phyloP scores from a whole-genome alignment of 2,329 filamentous ascomycete species.

The Monilinia polystroma region DNA sequence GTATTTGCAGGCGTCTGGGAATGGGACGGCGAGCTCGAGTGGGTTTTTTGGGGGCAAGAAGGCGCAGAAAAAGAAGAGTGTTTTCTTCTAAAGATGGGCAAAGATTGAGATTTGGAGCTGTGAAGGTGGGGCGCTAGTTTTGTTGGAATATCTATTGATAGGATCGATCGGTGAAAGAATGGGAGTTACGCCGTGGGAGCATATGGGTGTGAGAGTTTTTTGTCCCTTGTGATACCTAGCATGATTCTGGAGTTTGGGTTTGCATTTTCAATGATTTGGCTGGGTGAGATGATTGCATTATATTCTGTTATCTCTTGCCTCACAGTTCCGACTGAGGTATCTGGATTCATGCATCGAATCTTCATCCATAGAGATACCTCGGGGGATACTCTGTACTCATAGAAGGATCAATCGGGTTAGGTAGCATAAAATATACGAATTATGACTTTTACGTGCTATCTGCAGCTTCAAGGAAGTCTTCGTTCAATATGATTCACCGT shows the following conservation, averaged over 20 bases:
- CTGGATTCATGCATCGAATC: no score
- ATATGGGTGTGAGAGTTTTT: background rate
- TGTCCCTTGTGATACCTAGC: background rate
- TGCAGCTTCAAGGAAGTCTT: background rate
- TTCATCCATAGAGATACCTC: no score
- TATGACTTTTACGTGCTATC: background rate
- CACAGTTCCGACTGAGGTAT: no score
- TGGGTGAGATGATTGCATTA: background rate
- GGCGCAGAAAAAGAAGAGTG: constrained; percentile 39
- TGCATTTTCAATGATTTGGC: background rate
- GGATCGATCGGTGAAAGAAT: background rate
- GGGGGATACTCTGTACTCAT: no score
- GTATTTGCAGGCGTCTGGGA: constrained; percentile 36
- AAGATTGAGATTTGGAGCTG: background rate
- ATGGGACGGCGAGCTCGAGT: constrained; percentile 45
- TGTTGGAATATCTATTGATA: no score
- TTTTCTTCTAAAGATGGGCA: constrained; percentile 30
- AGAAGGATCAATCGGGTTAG: no score
- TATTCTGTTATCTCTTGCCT: background rate
- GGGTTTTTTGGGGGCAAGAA: constrained; percentile 45
- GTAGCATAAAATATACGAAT: background rate
- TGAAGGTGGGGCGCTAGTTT: background rate
- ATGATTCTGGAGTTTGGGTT: background rate
- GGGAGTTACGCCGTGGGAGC: no score
- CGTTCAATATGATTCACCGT: no score